Evolutionary conservation across 2,329 filamentous ascomycete genomes (phyloP), one percentile per base, ranked within the genome.

Genomic region (Talaromyces marneffei): DNA sequence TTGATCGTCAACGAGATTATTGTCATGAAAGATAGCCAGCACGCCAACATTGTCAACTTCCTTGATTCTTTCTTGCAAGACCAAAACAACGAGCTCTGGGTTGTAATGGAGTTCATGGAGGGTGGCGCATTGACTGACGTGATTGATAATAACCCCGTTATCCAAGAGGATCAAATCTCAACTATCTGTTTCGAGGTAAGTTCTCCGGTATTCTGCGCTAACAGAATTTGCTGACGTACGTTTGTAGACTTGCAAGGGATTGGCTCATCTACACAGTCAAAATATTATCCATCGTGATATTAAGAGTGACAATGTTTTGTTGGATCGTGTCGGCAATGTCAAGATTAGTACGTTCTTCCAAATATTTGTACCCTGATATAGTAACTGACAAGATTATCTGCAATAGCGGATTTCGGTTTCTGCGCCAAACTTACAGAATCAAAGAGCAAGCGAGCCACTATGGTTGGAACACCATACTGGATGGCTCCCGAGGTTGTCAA

Each of bases 81-180:
- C 75, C 93, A 94, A 75, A 92, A 90, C 70, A 85, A 90, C 59
- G 94, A 99, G 75, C 84, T 99, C n/a, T 99, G 94, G 94, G 92
- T 99, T 10, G 93, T 99, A 57, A 96, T 99, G 94, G 94, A 99
- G 79, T 99, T 92, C 71, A 99, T 99, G 94, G 94, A 99, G 78
- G 94, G 94, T 69, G 94, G 94, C 78, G 91, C 94, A 64, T 80
- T 99, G 75, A 99, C 94, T 1, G 94, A 99, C 80, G 92, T 99
- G 63, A 99, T 99, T 77, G 94, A 99, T 77, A 97, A 97, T 79
- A 99, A 97, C 76, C 85, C 89, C 2, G 86, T 87, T 61, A 97
- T 99, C 69, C 91, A 89, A 4, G 94, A 99, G 76, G 91, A 97
- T 73, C 94, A 99, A 75, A 99, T 99, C 71, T 91, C 94, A 9